Conservation (phyloP, 768 basidiomycete genomes). For the Suillus sp. region DNA sequence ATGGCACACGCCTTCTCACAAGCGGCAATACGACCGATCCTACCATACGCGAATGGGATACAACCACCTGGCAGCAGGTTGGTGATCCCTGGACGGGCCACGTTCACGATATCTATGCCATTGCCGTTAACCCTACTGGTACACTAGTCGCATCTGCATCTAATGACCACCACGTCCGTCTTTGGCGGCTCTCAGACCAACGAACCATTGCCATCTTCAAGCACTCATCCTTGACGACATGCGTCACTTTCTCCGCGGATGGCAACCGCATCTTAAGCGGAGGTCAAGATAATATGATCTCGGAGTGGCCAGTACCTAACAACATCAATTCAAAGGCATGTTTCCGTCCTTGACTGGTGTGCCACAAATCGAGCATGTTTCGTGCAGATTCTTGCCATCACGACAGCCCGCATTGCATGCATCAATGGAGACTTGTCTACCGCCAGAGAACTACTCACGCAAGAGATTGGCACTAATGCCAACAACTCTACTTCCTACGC, state of each 20-base stretch:
- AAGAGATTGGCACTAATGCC: background rate
- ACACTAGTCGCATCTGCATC: background rate
- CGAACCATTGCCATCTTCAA: background rate
- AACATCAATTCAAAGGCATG: background rate
- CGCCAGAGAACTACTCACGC: background rate
- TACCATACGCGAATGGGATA: background rate
- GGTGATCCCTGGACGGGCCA: background rate
- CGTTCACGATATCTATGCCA: background rate
- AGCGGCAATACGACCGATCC: background rate
- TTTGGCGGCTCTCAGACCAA: background rate
- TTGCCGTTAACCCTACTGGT: background rate
- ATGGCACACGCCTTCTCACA: background rate
- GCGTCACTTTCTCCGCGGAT: background rate
- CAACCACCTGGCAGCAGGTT: background rate
- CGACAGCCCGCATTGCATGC: background rate
- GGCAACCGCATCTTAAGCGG: background rate
- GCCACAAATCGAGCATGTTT: background rate
- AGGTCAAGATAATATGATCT: background rate
- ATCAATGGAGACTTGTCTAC: background rate
- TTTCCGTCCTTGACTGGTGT: background rate
- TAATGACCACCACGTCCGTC: background rate
- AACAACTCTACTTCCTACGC: background rate
- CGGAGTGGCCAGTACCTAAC: background rate
- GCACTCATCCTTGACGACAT: background rate
- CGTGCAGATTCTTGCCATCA: background rate